Percentiles rank a stretch among this genome's conserved stretches.
Evolutionary conservation across 2,329 filamentous ascomycete species (phyloP).

Genomic region (Cladophialophora chaetospira): DNA sequence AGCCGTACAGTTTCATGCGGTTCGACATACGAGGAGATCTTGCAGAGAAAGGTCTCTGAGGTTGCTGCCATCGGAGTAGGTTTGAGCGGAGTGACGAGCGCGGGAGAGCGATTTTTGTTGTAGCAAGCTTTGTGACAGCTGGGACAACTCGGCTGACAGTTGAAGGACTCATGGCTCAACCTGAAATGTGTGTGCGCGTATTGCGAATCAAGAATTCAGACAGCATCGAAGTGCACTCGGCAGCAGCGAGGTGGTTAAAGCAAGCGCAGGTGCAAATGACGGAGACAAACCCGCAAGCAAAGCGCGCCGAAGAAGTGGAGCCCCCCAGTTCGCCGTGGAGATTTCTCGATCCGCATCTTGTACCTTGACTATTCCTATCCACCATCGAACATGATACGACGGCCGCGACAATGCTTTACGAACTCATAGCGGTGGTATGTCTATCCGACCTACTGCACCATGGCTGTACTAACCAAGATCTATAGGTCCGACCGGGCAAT

Average conservation of each 20-base stretch:
- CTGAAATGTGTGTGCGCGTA: neutral
- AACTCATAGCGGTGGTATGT: conserved; percentile 90
- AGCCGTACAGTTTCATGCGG: neutral
- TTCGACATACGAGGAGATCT: neutral
- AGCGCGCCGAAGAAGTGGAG: conserved; percentile 7
- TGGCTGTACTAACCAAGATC: neutral
- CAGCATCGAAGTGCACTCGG: conserved; percentile 7
- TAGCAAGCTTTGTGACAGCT: conserved; percentile 14
- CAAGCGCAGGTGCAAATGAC: neutral
- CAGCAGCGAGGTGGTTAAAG: conserved; percentile 2
- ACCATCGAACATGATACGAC: neutral
- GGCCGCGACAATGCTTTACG: conserved; percentile 76
- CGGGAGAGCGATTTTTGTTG: conserved; percentile 6
- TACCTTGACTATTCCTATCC: neutral
- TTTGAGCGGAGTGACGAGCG: conserved; percentile 6
- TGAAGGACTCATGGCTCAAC: conserved; percentile 19
- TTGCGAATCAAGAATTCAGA: neutral
- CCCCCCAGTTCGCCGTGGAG: neutral
- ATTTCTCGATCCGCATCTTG: conserved; percentile 7
- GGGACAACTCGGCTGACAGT: conserved; percentile 18
- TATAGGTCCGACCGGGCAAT: conserved; percentile 86
- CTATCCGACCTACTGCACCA: neutral
- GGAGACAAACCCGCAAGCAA: conserved; percentile 8
- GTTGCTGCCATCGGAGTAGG: conserved; percentile 6
- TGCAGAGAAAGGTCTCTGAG: conserved; percentile 12